Evolutionary conservation across 1,284 basidiomycete genomes (phyloP).

Genomic region (Ganoderma sinense): DNA sequence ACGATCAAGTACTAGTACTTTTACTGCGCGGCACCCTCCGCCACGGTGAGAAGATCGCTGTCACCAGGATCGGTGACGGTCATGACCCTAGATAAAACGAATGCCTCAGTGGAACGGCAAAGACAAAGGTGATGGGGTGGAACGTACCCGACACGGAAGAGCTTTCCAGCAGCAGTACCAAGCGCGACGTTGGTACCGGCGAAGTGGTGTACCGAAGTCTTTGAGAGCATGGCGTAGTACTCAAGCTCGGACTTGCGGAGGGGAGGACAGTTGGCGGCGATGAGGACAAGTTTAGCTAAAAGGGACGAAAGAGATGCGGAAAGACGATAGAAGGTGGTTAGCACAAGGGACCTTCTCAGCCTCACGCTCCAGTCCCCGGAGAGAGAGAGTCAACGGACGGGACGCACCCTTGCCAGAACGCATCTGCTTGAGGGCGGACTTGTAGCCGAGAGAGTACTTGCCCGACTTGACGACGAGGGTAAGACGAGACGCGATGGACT

Average conservation of each 20-base stretch:
- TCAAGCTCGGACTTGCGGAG: constrained; percentile 99
- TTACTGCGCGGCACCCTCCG: constrained; percentile 67
- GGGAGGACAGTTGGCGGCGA: constrained; percentile 99
- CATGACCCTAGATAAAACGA: constrained; percentile 77
- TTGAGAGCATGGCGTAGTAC: constrained; percentile 99
- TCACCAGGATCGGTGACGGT: constrained; percentile 97
- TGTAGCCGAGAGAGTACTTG: constrained; percentile 94
- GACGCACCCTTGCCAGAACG: constrained; percentile 95
- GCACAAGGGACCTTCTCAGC: constrained; percentile 96
- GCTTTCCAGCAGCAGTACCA: constrained; percentile 98
- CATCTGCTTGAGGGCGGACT: constrained; percentile 98
- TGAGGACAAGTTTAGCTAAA: constrained; percentile 97
- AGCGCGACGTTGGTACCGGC: constrained; percentile 97
- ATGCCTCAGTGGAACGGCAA: neutral
- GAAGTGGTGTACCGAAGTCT: constrained; percentile 98
- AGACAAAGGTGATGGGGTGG: neutral
- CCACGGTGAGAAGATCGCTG: constrained; percentile 89
- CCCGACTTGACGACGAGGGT: constrained; percentile 99
- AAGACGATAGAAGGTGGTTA: constrained; percentile 48
- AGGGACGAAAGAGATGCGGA: constrained; percentile 27
- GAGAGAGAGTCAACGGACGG: constrained; percentile 50
- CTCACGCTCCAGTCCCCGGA: constrained; percentile 92
- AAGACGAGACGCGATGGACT: constrained; percentile 95
- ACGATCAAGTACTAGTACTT: constrained; percentile 30
- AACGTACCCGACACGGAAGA: constrained; percentile 97